Base-by-base conservation (phyloP, 495 filamentous ascomycete genomes). In the Trichoderma virens region DNA sequence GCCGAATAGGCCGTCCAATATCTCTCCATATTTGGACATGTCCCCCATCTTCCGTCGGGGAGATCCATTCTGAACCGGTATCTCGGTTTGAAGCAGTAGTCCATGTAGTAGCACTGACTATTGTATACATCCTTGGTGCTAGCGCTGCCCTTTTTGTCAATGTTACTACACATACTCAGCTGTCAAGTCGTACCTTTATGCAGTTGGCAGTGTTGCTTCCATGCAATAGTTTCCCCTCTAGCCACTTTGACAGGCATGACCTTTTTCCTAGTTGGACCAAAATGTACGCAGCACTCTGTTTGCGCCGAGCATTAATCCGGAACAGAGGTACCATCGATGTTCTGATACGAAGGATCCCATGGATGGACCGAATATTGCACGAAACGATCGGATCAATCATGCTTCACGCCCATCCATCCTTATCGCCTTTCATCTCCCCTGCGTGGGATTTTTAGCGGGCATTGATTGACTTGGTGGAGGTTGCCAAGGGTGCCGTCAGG, bases 261-360 rank as follows among this genome's bases (percentile, higher is more conserved):
- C 25, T 27, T 27, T 11, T 47, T 5, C 43, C 43, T 47, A 35
- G 3, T 20, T 47, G 43, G 43, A 47, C 43, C n/a, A 7, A 20
- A 47, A 47, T 47, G n/a, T 47, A 47, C 43, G 43, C 43, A 47
- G 43, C n/a, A 23, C 8, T 1, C 3, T n/a, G 51, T 28, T 56
- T 27, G 51, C 25, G 51, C 51, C 51, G 51, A 30, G 51, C 23
- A 56, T 56, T 56, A 8, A 30, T 56, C 51, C 51, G 43, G 43
- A 5, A 7, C 16, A 23, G 20, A 47, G 43, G n/a, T 18, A 47
- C n/a, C 4, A n/a, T 47, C 43, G 20, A 20, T 8, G 18, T 2
- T 47, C 43, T 47, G 43, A 47, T 23, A 47, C 43, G 16, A 30
- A 56, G 51, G 3, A 30, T 9, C 51, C 51, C 23, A 13, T 30